Base-by-base conservation (phyloP, 2,329 filamentous ascomycete genomes). In the Diplodia sapinea region DNA sequence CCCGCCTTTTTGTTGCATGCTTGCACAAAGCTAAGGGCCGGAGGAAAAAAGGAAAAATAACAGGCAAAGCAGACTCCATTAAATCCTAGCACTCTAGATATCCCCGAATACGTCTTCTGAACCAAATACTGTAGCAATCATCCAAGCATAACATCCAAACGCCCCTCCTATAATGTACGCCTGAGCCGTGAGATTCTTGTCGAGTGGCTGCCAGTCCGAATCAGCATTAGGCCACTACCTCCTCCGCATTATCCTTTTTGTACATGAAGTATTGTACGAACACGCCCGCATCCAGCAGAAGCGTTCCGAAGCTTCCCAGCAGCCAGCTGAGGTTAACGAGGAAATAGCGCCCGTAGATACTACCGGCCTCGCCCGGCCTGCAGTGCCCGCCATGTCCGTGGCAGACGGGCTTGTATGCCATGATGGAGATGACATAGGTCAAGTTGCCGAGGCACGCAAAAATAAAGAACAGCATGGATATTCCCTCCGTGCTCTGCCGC, bases 381-480 rank as follows among this genome's bases (percentile, higher is more conserved):
- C 94, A 97, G 15, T 77, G 74, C 29, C 70, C 73, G 23, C 61
- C 74, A 68, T 71, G 66, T 68, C 68, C 67, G 71, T 65, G 29
- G 72, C 92, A 96, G 36, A 86, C 82, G 0, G 94, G 92, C 68
- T 94, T 92, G 75, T 93, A 98, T 0, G 93, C 94, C 70, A 98
- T 85, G 72, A 99, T 98, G 47, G 90, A 94, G 47, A 97, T 82
- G 20, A 97, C 94, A 74, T 96, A 98, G 0, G 94, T 97, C 71
- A 97, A 79, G 77, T 99, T 99, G 2, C 95, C 95, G 6, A 98
- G 87, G 76, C 94, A 98, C 4, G 95, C 95, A 77, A 99, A 98
- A 26, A 98, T 83, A 82, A 98, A 98, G 81, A 98, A 99, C 12
- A 98, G 85, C 81, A 97, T 89, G 71, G 91, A 94, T 23, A 99